phyloP scores from a whole-genome alignment of 257 asterid species.

The Ligustrum vulgare region DNA sequence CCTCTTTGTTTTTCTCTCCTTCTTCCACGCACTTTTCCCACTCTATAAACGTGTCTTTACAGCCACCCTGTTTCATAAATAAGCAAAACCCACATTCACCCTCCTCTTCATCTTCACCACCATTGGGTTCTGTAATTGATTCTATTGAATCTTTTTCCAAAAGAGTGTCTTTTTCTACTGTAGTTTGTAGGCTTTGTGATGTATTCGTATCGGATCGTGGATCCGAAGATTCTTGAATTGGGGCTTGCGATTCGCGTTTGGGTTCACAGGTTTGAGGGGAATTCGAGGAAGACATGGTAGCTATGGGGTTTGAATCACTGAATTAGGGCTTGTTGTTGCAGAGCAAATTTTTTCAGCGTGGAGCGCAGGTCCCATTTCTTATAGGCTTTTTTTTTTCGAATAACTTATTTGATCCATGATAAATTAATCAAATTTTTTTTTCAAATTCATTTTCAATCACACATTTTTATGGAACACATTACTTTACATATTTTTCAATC shows the following conservation, averaged over 20 bases:
- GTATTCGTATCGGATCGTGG: conserved; percentile 24
- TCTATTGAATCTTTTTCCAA: neutral
- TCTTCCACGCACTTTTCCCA: conserved; percentile 58
- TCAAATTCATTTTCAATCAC: no score
- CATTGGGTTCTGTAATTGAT: neutral
- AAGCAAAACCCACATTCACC: conserved; percentile 56
- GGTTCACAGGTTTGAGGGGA: conserved; percentile 24
- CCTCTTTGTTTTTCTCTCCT: conserved; percentile 60
- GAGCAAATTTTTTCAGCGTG: no score
- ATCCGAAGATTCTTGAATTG: conserved; percentile 28
- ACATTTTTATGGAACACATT: no score
- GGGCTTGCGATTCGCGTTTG: conserved; percentile 25
- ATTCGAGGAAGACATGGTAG: conserved; percentile 46
- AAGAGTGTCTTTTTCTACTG: neutral
- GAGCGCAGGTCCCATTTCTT: no score
- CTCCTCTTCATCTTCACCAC: conserved; percentile 34
- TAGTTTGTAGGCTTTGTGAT: conserved; percentile 9
- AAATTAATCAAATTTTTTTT: no score
- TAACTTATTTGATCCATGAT: no score
- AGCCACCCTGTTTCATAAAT: conserved; percentile 52
- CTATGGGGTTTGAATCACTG: conserved; percentile 8
- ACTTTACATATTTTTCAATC: no score
- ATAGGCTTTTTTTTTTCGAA: no score
- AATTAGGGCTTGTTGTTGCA: conserved; percentile 30
- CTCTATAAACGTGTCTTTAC: conserved; percentile 36